phyloP scores from a whole-genome alignment of 331 rosid species.

The Malus hybrid region DNA sequence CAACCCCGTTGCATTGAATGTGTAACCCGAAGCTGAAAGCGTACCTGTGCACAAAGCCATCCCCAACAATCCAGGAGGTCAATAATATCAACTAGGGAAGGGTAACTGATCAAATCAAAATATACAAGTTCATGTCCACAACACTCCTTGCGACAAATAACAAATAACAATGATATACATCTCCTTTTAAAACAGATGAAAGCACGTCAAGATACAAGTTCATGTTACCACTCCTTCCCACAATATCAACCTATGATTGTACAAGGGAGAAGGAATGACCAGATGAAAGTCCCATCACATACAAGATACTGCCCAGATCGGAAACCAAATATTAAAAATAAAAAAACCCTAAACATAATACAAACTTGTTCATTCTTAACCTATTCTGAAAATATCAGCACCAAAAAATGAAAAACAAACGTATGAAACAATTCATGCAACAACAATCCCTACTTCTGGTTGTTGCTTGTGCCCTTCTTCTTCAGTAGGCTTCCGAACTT shows the following conservation, averaged over 20 bases:
- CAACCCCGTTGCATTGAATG: background rate
- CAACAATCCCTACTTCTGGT: slow-evolving; percentile 45
- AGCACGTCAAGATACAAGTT: slow-evolving; percentile 19
- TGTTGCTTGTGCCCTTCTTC: slow-evolving; percentile 71
- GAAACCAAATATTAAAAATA: background rate
- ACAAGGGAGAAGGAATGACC: background rate
- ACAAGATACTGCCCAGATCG: slow-evolving; percentile 23
- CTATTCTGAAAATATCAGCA: slow-evolving; percentile 26
- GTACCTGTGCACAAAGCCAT: slow-evolving; percentile 97
- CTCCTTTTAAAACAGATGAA: background rate
- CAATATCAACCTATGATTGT: slow-evolving; percentile 2
- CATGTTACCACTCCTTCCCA: slow-evolving; percentile 21
- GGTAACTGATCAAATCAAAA: too few relatives aligned
- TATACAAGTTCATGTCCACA: background rate
- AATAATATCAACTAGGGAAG: background rate
- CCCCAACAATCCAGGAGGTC: slow-evolving; percentile 50
- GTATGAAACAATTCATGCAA: slow-evolving; percentile 19
- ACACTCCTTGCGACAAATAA: background rate
- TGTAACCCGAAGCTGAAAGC: slow-evolving; percentile 4
- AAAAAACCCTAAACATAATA: slow-evolving; percentile 26
- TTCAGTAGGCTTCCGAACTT: slow-evolving; percentile 90
- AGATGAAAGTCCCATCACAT: slow-evolving; percentile 28
- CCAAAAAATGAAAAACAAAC: slow-evolving; percentile 23
- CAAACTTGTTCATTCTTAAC: slow-evolving; percentile 33
- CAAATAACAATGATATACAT: background rate